These are phyloP conservation scores for Pterocarpus macrocarpus DNA, from an alignment of 306 rosid genomes.

Conservation along the genomic window DNA sequence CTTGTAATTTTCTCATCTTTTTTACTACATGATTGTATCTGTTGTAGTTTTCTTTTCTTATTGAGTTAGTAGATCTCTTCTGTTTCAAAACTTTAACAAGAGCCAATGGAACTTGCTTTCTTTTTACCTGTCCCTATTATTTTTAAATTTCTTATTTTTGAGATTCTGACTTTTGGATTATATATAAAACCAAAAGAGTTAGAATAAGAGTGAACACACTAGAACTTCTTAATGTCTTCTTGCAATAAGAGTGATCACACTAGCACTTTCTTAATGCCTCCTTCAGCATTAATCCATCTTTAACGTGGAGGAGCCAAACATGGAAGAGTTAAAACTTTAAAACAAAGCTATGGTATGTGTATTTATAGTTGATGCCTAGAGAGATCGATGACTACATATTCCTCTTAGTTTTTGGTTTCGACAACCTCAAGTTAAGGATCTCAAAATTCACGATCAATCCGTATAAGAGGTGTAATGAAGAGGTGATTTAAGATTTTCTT, in stretches of 20 bases:
- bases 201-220: neutral
- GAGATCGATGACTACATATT: neutral
- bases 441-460: no score
- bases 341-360: neutral
- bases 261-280: neutral
- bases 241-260: neutral
- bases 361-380: neutral
- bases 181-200: neutral
- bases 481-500: no score
- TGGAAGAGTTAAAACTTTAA: neutral
- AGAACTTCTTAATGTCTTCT: neutral
- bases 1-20: neutral
- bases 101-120: neutral
- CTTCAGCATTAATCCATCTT: neutral
- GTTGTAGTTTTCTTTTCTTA: neutral
- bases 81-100: neutral
- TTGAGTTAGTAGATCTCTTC: neutral
- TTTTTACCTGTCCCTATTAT: neutral
- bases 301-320: neutral
- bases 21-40: neutral
- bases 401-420: neutral
- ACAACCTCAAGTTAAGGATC: no score
- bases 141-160: neutral
- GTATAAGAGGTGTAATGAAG: no score
- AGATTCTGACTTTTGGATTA: neutral